Evolutionary conservation across 225 moss, liverwort and hornwort genomes (phyloP), one percentile per base, ranked within the genome.

Genomic region (Bryoerythrophyllum caledonicum): DNA sequence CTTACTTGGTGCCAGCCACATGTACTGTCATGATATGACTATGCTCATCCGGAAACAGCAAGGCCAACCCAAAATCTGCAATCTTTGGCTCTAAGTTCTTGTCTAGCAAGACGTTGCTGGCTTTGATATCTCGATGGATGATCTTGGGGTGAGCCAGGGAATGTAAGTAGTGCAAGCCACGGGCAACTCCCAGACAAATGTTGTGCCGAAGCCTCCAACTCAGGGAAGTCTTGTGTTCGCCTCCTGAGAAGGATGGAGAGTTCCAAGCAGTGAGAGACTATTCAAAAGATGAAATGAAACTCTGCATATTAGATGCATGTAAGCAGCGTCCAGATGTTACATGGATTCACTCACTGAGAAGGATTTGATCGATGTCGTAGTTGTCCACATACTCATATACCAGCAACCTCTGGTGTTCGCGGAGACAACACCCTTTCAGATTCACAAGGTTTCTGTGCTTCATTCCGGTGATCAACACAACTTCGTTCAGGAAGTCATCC

Each of bases 61-160:
- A 38, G 8, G 37, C 37, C 37, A 38, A 38, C 37, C 37, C 37
- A 7, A 38, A 38, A 38, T 38, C 37, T 8, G 37, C 37, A 38
- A 38, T 38, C 37, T 38, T 38, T 38, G 37, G 8, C 8, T 38
- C 37, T 7, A 8, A 38, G 8, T 8, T 8, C 37, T 38, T 38
- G 37, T 38, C 75, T 1, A 85, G 27, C 40, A 86, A 68, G 40
- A 86, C 70, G 28, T 86, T 86, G 51, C 72, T 76, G 10, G 82
- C 79, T 51, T 86, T 80, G 8, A 82, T 82, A n/a, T 86, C 82
- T 25, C 82, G 71, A 37, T 82, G 85, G 24, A 82, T 82, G 26
- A 86, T 79, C 17, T 68, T 37, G n/a, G 82, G 82, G n/a, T 73
- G 72, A 4, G 79, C 71, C 56, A 82, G 56, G 12, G 76, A 75